Conservation (phyloP, 2,329 filamentous ascomycete species). For the Bipolaris bicolor region DNA sequence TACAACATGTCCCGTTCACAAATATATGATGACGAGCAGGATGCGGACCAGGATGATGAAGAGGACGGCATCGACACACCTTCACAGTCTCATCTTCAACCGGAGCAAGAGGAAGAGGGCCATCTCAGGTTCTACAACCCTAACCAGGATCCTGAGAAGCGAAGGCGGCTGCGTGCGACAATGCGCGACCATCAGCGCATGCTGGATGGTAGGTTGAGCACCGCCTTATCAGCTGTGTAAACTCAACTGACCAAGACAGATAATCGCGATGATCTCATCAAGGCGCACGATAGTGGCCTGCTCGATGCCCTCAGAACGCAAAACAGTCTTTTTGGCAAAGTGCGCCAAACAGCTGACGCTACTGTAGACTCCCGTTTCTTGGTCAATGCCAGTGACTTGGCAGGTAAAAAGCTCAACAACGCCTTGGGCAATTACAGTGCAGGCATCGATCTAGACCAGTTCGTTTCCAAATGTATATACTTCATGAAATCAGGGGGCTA, state of each 20-base stretch:
- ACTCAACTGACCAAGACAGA: conserved; percentile 58
- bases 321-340: conserved; percentile 68
- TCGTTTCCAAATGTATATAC: conserved; percentile 85
- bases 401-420: conserved; percentile 76
- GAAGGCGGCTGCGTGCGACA: conserved; percentile 71
- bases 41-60: conserved; percentile 23
- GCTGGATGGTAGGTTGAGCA: conserved; percentile 56
- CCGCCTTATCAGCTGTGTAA: background rate
- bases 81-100: conserved; percentile 5
- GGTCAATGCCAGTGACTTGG: conserved; percentile 78
- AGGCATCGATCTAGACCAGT: conserved; percentile 87
- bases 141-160: conserved; percentile 76
- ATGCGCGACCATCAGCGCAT: conserved; percentile 70
- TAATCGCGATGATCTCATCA: conserved; percentile 73
- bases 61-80: conserved; percentile 24
- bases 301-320: conserved; percentile 71
- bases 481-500: conserved; percentile 77
- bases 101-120: conserved; percentile 19
- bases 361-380: conserved; percentile 88
- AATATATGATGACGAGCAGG: conserved; percentile 19
- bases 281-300: conserved; percentile 64
- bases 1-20: conserved; percentile 25
- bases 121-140: conserved; percentile 70
- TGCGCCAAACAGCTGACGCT: conserved; percentile 89
- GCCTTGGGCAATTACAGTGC: conserved; percentile 74